Conservation (phyloP, 2,329 filamentous ascomycete species). For the Xylaria sp. region DNA sequence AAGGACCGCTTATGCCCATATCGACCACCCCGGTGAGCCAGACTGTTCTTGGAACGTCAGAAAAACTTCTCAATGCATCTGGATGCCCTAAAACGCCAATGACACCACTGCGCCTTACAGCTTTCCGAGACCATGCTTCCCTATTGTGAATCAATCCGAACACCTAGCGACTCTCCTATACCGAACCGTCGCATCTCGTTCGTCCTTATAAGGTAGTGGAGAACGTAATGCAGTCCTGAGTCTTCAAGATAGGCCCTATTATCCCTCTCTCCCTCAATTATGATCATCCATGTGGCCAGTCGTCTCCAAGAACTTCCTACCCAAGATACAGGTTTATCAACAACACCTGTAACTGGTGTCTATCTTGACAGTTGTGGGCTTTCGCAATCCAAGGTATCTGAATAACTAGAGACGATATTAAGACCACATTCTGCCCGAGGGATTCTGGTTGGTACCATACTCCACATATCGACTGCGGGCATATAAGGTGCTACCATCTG, state of each 20-base stretch:
- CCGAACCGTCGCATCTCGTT: neutral
- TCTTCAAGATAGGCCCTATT: neutral
- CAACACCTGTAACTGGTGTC: neutral
- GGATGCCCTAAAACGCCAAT: slow-evolving; percentile 13
- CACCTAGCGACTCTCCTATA: neutral
- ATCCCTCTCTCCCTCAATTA: neutral
- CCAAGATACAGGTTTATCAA: neutral
- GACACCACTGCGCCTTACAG: slow-evolving; percentile 13
- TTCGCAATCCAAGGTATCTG: neutral
- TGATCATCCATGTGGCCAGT: neutral
- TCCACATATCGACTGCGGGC: neutral
- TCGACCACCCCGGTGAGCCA: neutral
- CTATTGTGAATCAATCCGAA: neutral
- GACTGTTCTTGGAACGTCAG: neutral
- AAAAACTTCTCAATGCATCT: neutral
- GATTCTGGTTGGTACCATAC: neutral
- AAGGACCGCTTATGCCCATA: neutral
- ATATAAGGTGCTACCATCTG: neutral
- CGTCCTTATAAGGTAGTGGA: neutral
- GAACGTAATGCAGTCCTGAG: neutral
- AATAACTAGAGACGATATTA: neutral
- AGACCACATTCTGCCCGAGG: neutral
- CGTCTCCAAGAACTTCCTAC: neutral
- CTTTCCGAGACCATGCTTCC: slow-evolving; percentile 5
- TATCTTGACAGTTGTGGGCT: neutral